Conservation (phyloP, 352 stramenopile species). For the Globisporangium takayamanum region DNA sequence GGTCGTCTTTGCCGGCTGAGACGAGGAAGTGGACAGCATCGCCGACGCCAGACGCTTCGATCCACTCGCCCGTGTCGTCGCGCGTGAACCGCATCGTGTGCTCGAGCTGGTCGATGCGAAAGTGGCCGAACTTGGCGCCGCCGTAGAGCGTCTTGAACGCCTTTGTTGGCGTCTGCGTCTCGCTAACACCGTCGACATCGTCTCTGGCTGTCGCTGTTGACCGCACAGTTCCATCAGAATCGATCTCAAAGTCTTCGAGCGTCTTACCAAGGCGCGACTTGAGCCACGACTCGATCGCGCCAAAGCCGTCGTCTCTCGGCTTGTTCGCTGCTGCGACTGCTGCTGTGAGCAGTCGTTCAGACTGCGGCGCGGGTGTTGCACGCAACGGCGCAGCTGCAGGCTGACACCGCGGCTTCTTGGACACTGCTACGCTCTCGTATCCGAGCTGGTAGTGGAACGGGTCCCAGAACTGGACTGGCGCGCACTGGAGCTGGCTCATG, state of each 20-base stretch:
- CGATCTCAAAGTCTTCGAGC: conserved; percentile 10
- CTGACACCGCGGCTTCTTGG: conserved; percentile 38
- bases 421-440: conserved; percentile 45
- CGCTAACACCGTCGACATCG: background rate
- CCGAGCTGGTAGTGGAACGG: conserved; percentile 46
- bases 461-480: conserved; percentile 43
- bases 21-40: conserved; percentile 43
- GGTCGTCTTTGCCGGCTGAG: conserved; percentile 19
- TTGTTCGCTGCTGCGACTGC: conserved; percentile 11
- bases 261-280: conserved; percentile 37
- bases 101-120: conserved; percentile 57
- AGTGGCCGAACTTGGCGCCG: conserved; percentile 46
- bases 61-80: conserved; percentile 61
- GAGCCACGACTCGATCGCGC: conserved; percentile 39
- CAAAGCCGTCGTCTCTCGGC: background rate
- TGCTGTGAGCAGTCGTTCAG: background rate
- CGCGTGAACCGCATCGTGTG: conserved; percentile 50
- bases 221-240: conserved; percentile 1
- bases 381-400: background rate
- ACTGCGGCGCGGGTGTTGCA: background rate
- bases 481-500: conserved; percentile 27
- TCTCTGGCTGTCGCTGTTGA: background rate
- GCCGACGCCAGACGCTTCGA: conserved; percentile 46
- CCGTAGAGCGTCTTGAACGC: conserved; percentile 42
- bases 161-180: conserved; percentile 2